These are phyloP conservation scores for Fraxinus baroniana DNA, from an alignment of 305 asterid species.

Conservation along the genomic window DNA sequence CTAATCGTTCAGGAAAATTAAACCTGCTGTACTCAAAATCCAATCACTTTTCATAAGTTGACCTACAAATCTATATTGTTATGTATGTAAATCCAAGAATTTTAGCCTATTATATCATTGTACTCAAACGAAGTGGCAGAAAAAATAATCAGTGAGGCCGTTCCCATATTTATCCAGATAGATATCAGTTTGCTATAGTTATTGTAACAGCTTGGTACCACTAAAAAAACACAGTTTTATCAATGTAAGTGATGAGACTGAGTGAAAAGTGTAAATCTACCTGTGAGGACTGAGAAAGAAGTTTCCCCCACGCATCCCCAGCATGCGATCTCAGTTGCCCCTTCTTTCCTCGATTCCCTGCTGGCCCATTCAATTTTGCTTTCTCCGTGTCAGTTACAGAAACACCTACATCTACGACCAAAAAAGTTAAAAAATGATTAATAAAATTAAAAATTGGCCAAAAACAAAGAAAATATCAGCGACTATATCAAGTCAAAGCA, in stretches of 20 bases:
- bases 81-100: neutral
- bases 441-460: neutral
- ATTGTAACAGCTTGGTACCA: too few species aligned
- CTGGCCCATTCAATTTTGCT: constrained; percentile 42
- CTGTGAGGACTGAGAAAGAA: constrained; percentile 76
- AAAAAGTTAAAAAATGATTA: neutral
- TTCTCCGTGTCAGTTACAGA: constrained; percentile 47
- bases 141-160: neutral
- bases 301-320: constrained; percentile 84
- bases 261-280: constrained; percentile 30
- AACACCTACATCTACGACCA: constrained; percentile 42
- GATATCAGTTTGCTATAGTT: too few species aligned
- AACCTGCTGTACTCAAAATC: neutral
- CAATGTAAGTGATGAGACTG: constrained; percentile 1
- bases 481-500: constrained; percentile 25
- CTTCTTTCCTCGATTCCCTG: constrained; percentile 51
- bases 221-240: neutral
- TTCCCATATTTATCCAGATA: neutral
- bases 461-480: neutral
- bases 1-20: neutral
- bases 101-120: neutral
- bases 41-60: neutral
- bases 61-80: neutral
- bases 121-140: neutral
- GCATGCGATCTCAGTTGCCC: constrained; percentile 44